Base-by-base conservation (phyloP, 495 filamentous ascomycete genomes). In the Gamarada debralockiae region DNA sequence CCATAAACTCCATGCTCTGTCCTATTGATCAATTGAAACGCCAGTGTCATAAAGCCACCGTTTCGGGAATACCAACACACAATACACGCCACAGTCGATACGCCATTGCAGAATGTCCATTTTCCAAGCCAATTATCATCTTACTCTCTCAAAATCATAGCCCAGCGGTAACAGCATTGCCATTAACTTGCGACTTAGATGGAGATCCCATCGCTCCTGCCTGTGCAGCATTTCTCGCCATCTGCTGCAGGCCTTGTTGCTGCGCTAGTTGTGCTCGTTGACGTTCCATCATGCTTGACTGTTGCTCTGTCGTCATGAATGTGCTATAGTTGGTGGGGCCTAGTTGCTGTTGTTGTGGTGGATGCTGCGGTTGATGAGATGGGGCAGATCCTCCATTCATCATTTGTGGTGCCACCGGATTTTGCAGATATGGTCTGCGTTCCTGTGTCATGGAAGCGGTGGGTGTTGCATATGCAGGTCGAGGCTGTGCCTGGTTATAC, bases 281-380 rank as follows among this genome's bases (percentile, higher is more conserved):
- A n/a, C 57, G 56, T 18, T 62, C 59, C 50, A 62, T 60, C 48
- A 65, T 57, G 31, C 29, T 60, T n/a, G 53, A 37, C 29, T 65
- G 59, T 37, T 65, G 36, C 15, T 42, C 50, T 20, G 53, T 33
- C 14, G 44, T 62, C 53, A 65, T 50, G 43, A 57, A 54, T 0
- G 62, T 62, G 48, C 49, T 59, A 29, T 62, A 65, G 25, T 43
- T 45, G 13, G 57, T 62, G 9, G 27, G 15, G 2, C 48, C 48
- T 7, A 44, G 15, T 5, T 17, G 25, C 22, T 14, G 23, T 18
- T 31, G 44, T n/a, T 10, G 27, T 31, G 34, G 52, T 45, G 13
- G 18, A 31, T 31, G 50, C 37, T 53, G 48, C 13, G 53, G 42
- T 37, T 60, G 60, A 45, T 49, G 43, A 20, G 54, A 18, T 40